Conservation (phyloP, 257 asterid genomes). For the Paulownia fortunei region DNA sequence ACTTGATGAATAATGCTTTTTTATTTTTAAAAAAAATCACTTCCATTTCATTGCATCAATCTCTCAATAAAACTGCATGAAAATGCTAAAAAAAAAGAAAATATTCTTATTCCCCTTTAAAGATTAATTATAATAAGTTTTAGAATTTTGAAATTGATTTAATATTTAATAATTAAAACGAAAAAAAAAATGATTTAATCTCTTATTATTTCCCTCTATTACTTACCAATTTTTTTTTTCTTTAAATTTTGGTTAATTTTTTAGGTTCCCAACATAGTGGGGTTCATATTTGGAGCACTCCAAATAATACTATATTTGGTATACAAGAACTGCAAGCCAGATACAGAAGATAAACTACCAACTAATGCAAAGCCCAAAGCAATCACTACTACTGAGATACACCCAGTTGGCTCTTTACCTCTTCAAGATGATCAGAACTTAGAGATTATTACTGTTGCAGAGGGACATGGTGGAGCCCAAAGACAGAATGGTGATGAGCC, state of each 20-base stretch:
- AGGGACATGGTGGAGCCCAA: background rate
- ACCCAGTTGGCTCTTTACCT: slow-evolving; percentile 37
- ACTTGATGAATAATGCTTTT: background rate
- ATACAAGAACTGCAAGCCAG: slow-evolving; percentile 42
- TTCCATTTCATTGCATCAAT: background rate
- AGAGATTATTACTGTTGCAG: slow-evolving; percentile 9
- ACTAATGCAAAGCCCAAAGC: slow-evolving; percentile 19
- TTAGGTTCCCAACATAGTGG: slow-evolving; percentile 59
- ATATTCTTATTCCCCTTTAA: no score
- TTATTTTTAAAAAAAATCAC: background rate
- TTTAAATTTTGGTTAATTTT: no score
- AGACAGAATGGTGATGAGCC: background rate
- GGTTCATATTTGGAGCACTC: slow-evolving; percentile 56
- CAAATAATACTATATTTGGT: slow-evolving; percentile 52
- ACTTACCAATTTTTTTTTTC: no score
- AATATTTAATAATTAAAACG: background rate
- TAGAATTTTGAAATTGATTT: no score
- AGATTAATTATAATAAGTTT: no score
- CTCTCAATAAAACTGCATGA: no score
- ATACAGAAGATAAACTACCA: slow-evolving; percentile 36
- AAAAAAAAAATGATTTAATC: background rate
- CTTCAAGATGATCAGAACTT: slow-evolving; percentile 19
- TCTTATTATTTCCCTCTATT: no score
- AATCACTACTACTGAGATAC: slow-evolving; percentile 28
- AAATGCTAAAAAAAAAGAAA: background rate